phyloP scores from a whole-genome alignment of 176 grass and related monocot species.

The Guadua angustifolia region DNA sequence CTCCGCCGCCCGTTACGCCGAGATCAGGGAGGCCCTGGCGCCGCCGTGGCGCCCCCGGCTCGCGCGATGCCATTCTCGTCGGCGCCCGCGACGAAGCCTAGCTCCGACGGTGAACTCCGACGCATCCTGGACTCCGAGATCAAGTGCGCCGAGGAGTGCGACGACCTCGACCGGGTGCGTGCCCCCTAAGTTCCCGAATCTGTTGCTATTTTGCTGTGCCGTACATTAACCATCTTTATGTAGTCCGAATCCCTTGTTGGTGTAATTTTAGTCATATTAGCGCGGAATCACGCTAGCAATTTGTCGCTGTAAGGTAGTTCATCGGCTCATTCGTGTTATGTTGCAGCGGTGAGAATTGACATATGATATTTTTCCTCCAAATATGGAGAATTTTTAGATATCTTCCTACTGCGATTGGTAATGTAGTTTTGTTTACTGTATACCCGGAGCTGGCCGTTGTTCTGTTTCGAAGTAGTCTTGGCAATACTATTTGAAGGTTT shows the following conservation, averaged over 20 bases:
- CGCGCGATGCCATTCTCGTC: slow-evolving; percentile 61
- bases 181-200: neutral
- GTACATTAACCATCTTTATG: neutral
- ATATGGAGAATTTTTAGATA: neutral
- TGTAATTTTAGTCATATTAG: neutral
- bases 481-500: neutral
- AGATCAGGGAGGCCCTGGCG: no score
- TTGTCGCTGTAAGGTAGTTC: neutral
- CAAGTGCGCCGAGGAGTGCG: slow-evolving; percentile 75
- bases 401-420: neutral
- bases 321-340: neutral
- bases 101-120: slow-evolving; percentile 59
- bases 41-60: slow-evolving; percentile 28
- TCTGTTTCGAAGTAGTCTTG: neutral
- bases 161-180: slow-evolving; percentile 71
- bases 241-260: neutral
- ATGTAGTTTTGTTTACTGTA: neutral
- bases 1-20: no score
- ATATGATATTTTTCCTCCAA: neutral
- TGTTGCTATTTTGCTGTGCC: neutral
- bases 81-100: slow-evolving; percentile 37
- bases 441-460: neutral
- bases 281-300: neutral
- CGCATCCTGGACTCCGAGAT: slow-evolving; percentile 74
- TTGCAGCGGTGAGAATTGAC: neutral